Base-by-base conservation (phyloP, 352 stramenopile species). In the Saprolegnia parasitica region DNA sequence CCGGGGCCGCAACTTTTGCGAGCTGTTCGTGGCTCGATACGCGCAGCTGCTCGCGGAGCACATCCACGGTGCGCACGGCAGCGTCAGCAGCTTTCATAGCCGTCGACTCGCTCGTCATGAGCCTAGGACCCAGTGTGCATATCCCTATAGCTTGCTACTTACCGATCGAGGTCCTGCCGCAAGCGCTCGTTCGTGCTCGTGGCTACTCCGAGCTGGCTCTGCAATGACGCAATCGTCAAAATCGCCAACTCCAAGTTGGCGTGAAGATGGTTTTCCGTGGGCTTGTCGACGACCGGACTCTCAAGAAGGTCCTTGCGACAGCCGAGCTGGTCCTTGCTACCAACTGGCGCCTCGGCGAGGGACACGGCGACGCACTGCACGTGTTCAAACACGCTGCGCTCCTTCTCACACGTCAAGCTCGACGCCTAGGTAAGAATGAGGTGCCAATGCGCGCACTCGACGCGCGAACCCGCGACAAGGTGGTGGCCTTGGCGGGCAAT, bases 231-330 rank as follows among this genome's bases (percentile, higher is more conserved):
- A 39, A 68, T 58, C 16, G 62, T 68, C 10, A 9, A 13, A 23
- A 68, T 35, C 11, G 62, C 62, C 20, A 58, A 32, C 6, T 68
- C 62, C 4, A 68, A 68, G 32, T 68, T 68, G 46, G 47, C 50
- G 4, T 60, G 62, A 18, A 60, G 8, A 13, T 24, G 46, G 10
- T 16, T 40, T 4, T 60, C 32, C 47, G 5, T 64, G n/a, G 56
- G 15, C 10, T 49, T 3, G 1, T 64, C 10, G 9, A 16, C 20
- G 21, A 46, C 35, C 20, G 35, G 10, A 35, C n/a, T 49, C 4
- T 64, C 24, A 15, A 18, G 5, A 26, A 50, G 1, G 56, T 47
- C 10, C 23, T 21, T 49, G 15, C 39, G 32, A 63, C n/a, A 6
- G 39, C 32, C 10, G 40, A 23, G 20, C 1, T 5, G 5, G 32